These are phyloP conservation scores for Stenogyne calaminthoides DNA, from an alignment of 305 asterid species.

Conservation along the genomic window DNA sequence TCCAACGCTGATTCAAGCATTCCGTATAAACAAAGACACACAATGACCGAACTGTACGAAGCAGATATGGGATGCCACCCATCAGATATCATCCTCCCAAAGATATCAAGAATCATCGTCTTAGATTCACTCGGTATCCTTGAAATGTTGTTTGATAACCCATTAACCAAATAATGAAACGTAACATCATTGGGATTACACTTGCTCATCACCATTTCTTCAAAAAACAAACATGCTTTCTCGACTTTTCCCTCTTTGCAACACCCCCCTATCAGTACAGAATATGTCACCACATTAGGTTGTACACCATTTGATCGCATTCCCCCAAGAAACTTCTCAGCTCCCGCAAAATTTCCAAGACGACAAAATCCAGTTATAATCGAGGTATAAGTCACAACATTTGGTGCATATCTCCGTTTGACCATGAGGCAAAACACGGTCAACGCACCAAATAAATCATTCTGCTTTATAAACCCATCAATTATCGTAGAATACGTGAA, in stretches of 20 bases:
- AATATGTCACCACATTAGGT: conserved; percentile 92
- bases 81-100: conserved; percentile 56
- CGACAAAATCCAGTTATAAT: conserved; percentile 75
- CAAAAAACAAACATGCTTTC: conserved; percentile 68
- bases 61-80: conserved; percentile 63
- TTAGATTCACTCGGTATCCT: conserved; percentile 28
- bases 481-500: conserved; percentile 81
- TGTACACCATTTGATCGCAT: conserved; percentile 51
- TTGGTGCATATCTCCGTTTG: conserved; percentile 51
- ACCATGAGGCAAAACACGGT: conserved; percentile 54
- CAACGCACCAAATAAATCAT: conserved; percentile 59
- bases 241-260: conserved; percentile 71
- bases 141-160: conserved; percentile 49
- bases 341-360: conserved; percentile 50
- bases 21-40: conserved; percentile 64
- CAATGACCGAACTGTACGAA: conserved; percentile 66
- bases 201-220: conserved; percentile 70
- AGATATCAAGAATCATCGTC: conserved; percentile 63
- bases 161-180: conserved; percentile 75
- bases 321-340: conserved; percentile 54
- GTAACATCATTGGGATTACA: conserved; percentile 79
- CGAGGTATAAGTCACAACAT: conserved; percentile 73
- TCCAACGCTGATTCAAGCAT: conserved; percentile 61
- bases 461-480: conserved; percentile 78
- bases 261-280: conserved; percentile 65